Evolutionary conservation across 352 stramenopile species (phyloP).

Genomic region (Globisporangium rhizosaccharum): DNA sequence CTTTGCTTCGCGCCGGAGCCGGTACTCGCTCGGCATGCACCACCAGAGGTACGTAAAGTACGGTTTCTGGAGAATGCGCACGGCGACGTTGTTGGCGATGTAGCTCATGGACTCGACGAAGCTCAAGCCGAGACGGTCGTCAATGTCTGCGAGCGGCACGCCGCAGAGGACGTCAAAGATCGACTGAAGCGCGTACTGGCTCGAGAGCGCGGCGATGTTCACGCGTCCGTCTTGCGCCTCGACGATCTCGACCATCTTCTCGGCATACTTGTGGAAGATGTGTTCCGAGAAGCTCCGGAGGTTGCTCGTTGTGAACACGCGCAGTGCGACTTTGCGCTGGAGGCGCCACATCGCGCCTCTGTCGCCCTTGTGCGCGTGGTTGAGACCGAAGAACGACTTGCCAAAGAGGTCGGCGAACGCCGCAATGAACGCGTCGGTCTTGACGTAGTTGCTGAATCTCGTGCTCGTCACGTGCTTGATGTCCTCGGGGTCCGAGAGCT

Average conservation of each 20-base stretch:
- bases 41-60: constrained; percentile 57
- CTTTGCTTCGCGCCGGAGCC: constrained; percentile 16
- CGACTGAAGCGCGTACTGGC: constrained; percentile 40
- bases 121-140: constrained; percentile 15
- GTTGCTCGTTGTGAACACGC: constrained; percentile 77
- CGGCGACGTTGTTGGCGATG: constrained; percentile 36
- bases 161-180: constrained; percentile 61
- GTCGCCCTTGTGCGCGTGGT: constrained; percentile 40
- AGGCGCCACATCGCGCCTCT: constrained; percentile 56
- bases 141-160: constrained; percentile 24
- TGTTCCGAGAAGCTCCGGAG: constrained; percentile 41
- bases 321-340: constrained; percentile 76
- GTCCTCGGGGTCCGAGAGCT: constrained; percentile 47
- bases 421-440: constrained; percentile 49
- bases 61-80: constrained; percentile 46
- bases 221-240: constrained; percentile 7
- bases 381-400: constrained; percentile 63
- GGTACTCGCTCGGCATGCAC: constrained; percentile 56
- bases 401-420: constrained; percentile 59
- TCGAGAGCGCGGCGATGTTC: constrained; percentile 43
- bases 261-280: constrained; percentile 42
- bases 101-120: constrained; percentile 46
- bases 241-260: constrained; percentile 16
- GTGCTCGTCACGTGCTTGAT: constrained; percentile 58
- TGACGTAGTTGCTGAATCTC: constrained; percentile 67